Conservation (phyloP, 1,284 basidiomycete species). For the Agroathelia rolfsii region DNA sequence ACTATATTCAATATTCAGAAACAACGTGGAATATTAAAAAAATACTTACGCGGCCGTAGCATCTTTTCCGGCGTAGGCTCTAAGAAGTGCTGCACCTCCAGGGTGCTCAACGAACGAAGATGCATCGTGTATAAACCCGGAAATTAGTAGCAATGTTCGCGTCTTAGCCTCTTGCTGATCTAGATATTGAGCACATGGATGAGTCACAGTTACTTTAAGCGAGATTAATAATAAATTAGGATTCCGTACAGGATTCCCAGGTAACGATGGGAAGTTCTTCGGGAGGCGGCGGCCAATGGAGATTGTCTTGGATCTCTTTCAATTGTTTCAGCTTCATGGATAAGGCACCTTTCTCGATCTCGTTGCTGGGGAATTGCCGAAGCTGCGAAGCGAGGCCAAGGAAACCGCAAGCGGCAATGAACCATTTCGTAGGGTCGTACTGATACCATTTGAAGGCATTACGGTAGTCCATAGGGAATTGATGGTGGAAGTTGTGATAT, state of each 20-base stretch:
- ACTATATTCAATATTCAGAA: too few relatives aligned
- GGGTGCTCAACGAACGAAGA: slow-evolving; percentile 75
- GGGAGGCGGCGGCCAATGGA: slow-evolving; percentile 59
- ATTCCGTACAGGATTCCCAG: slow-evolving; percentile 63
- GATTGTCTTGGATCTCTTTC: slow-evolving; percentile 50
- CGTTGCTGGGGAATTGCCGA: slow-evolving; percentile 78
- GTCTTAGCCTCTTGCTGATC: slow-evolving; percentile 61
- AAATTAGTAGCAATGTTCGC: slow-evolving; percentile 61
- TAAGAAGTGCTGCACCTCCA: slow-evolving; percentile 61
- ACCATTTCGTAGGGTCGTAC: slow-evolving; percentile 72
- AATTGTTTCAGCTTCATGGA: slow-evolving; percentile 78
- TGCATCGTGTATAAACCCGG: slow-evolving; percentile 84
- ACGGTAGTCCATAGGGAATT: slow-evolving; percentile 58
- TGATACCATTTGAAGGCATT: slow-evolving; percentile 62
- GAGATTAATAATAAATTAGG: slow-evolving; percentile 4
- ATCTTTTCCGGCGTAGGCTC: slow-evolving; percentile 64
- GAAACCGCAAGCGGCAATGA: slow-evolving; percentile 58
- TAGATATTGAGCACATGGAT: slow-evolving; percentile 24
- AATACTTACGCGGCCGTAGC: slow-evolving; percentile 71
- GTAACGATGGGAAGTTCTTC: slow-evolving; percentile 68
- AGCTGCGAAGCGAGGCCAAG: slow-evolving; percentile 73
- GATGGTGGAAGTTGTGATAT: slow-evolving; percentile 89
- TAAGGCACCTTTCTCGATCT: slow-evolving; percentile 73
- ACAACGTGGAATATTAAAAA: too few relatives aligned
- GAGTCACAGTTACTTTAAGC: slow-evolving; percentile 7